Conservation (phyloP, 176 grass and related monocot genomes). For the Oryza glumipatula region DNA sequence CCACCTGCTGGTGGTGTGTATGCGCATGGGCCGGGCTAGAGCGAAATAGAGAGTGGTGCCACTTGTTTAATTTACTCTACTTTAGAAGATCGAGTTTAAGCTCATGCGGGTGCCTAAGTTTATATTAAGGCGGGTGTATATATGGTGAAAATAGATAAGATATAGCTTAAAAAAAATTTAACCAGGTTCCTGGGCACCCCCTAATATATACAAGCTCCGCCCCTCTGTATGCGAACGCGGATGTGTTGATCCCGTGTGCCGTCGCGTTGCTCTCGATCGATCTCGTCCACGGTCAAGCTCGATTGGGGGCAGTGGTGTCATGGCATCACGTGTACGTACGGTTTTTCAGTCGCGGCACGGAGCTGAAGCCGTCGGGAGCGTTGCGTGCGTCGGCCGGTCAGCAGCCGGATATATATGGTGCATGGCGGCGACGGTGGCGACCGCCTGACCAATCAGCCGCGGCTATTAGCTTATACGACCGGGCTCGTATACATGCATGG, state of each 20-base stretch:
- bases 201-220: too few relatives aligned
- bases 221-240: neutral
- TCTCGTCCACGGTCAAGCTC: neutral
- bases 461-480: too few relatives aligned
- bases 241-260: neutral
- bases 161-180: too few relatives aligned
- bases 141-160: too few relatives aligned
- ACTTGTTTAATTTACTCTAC: too few relatives aligned
- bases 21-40: neutral
- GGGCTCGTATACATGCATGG: too few relatives aligned
- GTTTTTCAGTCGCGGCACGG: neutral
- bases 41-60: too few relatives aligned
- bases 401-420: neutral
- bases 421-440: neutral
- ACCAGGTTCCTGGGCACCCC: fast-evolving
- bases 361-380: neutral
- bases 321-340: neutral
- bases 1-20: neutral
- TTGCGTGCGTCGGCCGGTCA: neutral
- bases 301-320: neutral
- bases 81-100: too few relatives aligned
- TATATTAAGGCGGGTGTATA: too few relatives aligned
- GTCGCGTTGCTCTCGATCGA: neutral
- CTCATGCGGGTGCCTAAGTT: too few relatives aligned
- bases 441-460: neutral